Conservation (phyloP, 768 basidiomycete species). For the Tricholoma sp. region DNA sequence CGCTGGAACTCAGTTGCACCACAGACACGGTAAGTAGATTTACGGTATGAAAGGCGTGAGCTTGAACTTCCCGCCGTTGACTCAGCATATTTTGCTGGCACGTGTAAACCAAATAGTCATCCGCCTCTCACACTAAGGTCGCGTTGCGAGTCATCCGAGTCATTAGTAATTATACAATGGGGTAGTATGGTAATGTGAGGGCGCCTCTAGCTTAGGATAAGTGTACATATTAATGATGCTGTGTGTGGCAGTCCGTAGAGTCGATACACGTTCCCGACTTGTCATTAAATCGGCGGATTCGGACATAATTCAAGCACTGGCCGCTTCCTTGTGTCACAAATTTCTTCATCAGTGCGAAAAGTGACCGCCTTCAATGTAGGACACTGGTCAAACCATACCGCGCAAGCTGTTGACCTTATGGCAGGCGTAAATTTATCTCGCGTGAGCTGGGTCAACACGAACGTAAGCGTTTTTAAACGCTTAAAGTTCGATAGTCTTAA, state of each 20-base stretch:
- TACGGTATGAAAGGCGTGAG: no score
- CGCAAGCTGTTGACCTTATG: neutral
- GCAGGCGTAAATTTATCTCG: neutral
- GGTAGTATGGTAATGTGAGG: neutral
- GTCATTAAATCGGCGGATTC: no score
- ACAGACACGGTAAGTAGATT: neutral
- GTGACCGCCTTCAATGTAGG: neutral
- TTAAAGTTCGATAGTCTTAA: neutral
- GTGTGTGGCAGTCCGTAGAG: neutral
- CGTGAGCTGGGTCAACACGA: neutral
- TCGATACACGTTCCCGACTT: no score
- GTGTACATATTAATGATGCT: neutral
- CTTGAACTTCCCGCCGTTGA: no score
- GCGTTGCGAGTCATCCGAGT: no score
- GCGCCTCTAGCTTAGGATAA: neutral
- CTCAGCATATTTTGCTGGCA: neutral
- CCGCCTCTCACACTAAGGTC: no score
- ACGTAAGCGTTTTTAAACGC: neutral
- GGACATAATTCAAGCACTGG: neutral
- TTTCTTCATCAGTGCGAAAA: neutral
- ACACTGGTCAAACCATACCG: conserved; percentile 1
- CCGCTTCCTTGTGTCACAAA: neutral
- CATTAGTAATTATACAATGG: neutral
- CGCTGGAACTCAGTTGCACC: neutral
- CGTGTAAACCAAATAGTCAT: neutral